phyloP scores from a whole-genome alignment of 2,329 filamentous ascomycete species.

The Botrytis aclada region DNA sequence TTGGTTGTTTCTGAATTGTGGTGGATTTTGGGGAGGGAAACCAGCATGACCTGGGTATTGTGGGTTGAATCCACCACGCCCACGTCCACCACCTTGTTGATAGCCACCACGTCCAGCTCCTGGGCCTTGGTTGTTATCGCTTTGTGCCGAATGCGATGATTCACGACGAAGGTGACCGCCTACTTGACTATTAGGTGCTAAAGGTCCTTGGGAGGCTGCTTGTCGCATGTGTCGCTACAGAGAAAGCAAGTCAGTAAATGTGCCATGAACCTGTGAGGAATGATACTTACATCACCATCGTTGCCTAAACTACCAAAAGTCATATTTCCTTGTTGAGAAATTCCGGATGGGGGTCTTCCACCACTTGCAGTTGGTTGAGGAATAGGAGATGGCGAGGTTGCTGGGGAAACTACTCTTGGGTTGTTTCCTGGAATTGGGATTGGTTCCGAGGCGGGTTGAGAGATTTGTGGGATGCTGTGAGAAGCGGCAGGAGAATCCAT shows the following conservation, averaged over 20 bases:
- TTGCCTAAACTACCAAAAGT: constrained; percentile 80
- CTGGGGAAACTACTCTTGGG: constrained; percentile 76
- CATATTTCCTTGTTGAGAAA: constrained; percentile 67
- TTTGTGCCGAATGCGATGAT: constrained; percentile 79
- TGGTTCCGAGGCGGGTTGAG: constrained; percentile 47
- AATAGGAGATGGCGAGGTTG: constrained; percentile 88
- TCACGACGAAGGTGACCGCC: constrained; percentile 78
- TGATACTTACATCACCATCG: constrained; percentile 71
- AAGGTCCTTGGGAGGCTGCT: constrained; percentile 58
- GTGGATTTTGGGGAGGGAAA: constrained; percentile 46
- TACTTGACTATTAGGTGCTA: constrained; percentile 58
- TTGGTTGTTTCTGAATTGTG: constrained; percentile 33
- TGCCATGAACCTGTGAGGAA: constrained; percentile 32
- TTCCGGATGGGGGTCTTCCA: constrained; percentile 73
- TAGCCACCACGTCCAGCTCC: constrained; percentile 50
- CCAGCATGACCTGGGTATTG: constrained; percentile 48
- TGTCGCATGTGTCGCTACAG: constrained; percentile 66
- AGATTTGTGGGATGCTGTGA: constrained; percentile 63
- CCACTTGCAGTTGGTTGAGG: constrained; percentile 74
- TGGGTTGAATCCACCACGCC: constrained; percentile 56
- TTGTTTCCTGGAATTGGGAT: constrained; percentile 62
- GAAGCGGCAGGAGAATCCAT: constrained; percentile 64
- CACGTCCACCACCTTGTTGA: constrained; percentile 53
- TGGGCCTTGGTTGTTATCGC: constrained; percentile 61
- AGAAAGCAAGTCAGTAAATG: constrained; percentile 30